Conservation (phyloP, 768 basidiomycete species). For the Xerocomus spinulosus region DNA sequence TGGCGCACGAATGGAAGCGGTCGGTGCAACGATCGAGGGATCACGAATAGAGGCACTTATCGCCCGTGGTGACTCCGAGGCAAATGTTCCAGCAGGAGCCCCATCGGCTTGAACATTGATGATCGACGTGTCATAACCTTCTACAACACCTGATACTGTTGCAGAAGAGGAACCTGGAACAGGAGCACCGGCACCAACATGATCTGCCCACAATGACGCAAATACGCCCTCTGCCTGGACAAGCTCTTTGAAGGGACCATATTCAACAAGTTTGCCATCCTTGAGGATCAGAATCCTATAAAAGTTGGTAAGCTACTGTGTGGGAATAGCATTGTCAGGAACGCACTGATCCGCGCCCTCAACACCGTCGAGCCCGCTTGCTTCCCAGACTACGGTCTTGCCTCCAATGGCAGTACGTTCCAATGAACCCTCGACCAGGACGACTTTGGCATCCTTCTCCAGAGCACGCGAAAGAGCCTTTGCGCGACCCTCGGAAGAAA, state of each 20-base stretch:
- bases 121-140: constrained; percentile 25
- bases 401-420: constrained; percentile 14
- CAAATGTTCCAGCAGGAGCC: constrained; percentile 7
- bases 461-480: constrained; percentile 24
- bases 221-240: constrained; percentile 68
- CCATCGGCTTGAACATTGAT: constrained; percentile 20
- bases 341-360: constrained; percentile 60
- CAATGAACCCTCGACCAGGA: constrained; percentile 25
- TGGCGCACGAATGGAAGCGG: constrained; percentile 16
- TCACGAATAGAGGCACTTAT: constrained; percentile 15
- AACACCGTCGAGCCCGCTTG: constrained; percentile 37
- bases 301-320: background rate
- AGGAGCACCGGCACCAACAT: constrained; percentile 55
- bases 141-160: constrained; percentile 21
- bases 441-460: constrained; percentile 21
- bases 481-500: constrained; percentile 33
- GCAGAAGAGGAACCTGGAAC: constrained; percentile 30
- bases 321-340: background rate
- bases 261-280: constrained; percentile 84
- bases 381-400: constrained; percentile 29
- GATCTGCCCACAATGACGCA: constrained; percentile 86
- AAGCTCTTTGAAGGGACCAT: constrained; percentile 75
- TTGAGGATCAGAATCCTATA: constrained; percentile 84
- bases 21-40: constrained; percentile 13
- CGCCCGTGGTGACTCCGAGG: constrained; percentile 15